phyloP scores from a whole-genome alignment of 768 basidiomycete genomes.

The Tephrocybe sp. region DNA sequence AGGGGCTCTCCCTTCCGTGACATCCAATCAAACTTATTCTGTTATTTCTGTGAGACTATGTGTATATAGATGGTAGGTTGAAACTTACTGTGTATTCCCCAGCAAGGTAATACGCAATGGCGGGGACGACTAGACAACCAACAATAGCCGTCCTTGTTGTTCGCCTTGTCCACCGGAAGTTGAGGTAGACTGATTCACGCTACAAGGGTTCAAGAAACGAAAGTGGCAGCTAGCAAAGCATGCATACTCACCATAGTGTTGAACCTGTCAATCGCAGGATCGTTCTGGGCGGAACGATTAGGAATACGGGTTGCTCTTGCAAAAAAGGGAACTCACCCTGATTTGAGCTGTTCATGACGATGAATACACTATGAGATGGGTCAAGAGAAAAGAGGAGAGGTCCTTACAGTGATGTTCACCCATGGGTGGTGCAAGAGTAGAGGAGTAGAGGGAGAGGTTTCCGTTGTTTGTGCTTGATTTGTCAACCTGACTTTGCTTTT shows the following conservation, averaged over 20 bases:
- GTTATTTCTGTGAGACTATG: constrained; percentile 10
- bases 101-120: constrained; percentile 49
- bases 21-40: constrained; percentile 51
- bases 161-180: constrained; percentile 77
- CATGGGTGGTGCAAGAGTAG: constrained; percentile 42
- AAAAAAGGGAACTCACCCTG: constrained; percentile 40
- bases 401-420: constrained; percentile 60
- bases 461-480: constrained; percentile 32
- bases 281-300: constrained; percentile 30
- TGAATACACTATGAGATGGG: constrained; percentile 7
- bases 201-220: constrained; percentile 26
- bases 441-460: constrained; percentile 16
- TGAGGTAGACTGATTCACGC: constrained; percentile 84
- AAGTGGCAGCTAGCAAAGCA: constrained; percentile 2
- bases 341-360: constrained; percentile 45
- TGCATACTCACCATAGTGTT: constrained; percentile 42
- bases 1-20: constrained; percentile 44
- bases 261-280: constrained; percentile 62
- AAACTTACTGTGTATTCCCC: constrained; percentile 42
- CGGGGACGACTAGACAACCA: constrained; percentile 68
- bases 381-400: neutral
- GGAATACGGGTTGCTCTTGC: neutral
- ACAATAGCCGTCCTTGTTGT: constrained; percentile 62
- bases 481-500: constrained; percentile 35
- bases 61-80: neutral